These are phyloP conservation scores for Malbranchea cinnamomea DNA, from an alignment of 2,329 filamentous ascomycete genomes.

Conservation along the genomic window DNA sequence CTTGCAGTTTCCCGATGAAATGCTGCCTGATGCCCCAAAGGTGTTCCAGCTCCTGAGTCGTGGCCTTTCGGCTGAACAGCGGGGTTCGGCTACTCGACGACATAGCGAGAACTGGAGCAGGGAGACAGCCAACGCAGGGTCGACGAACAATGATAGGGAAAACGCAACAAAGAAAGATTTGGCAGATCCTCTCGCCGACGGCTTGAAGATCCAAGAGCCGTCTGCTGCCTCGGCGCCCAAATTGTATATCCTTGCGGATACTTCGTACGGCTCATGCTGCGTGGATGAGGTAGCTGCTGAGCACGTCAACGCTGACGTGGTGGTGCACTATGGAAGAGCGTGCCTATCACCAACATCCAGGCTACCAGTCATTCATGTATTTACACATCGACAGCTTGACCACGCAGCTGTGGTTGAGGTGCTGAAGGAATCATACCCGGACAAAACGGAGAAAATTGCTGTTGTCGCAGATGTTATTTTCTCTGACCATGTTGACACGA, in stretches of 20 bases:
- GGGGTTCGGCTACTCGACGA: too few species aligned
- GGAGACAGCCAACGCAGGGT: constrained; percentile 11
- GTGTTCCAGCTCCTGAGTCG: constrained; percentile 54
- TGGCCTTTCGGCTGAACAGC: constrained; percentile 26
- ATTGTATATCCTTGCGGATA: constrained; percentile 82
- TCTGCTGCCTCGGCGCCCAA: constrained; percentile 17
- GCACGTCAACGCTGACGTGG: constrained; percentile 76
- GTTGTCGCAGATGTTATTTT: constrained; percentile 87
- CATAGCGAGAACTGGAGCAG: too few species aligned
- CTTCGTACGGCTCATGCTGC: constrained; percentile 92
- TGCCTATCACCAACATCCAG: constrained; percentile 82
- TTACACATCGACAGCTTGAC: constrained; percentile 59
- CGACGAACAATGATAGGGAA: constrained; percentile 7
- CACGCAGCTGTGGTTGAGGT: constrained; percentile 41
- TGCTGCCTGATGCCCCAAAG: constrained; percentile 72
- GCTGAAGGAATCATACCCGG: constrained; percentile 55
- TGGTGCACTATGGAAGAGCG: constrained; percentile 86
- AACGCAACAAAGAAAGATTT: constrained; percentile 11
- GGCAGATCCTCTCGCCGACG: constrained; percentile 2
- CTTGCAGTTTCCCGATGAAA: constrained; percentile 88
- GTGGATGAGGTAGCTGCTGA: constrained; percentile 95
- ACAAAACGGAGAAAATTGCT: constrained; percentile 49
- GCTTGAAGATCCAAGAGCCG: constrained; percentile 10
- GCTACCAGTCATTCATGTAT: constrained; percentile 79
- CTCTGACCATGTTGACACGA: constrained; percentile 51